These are phyloP conservation scores for Xanthoconium purpureum DNA, from an alignment of 768 basidiomycete genomes.

Conservation along the genomic window DNA sequence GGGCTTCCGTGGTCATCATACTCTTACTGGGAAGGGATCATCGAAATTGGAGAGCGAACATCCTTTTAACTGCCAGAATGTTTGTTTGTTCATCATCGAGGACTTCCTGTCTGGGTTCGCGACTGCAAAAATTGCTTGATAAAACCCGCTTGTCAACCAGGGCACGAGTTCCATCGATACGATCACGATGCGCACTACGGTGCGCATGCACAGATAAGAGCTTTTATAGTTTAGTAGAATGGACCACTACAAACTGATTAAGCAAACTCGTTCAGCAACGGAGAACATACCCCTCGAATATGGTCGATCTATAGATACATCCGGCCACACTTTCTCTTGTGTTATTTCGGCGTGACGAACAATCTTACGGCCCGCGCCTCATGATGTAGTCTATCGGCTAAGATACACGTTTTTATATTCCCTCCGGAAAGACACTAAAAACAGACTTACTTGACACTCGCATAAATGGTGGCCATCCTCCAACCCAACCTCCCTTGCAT, in stretches of 20 bases:
- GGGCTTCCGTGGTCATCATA: neutral
- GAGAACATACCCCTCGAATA: neutral
- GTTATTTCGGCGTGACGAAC: neutral
- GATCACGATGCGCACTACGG: neutral
- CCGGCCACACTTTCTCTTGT: neutral
- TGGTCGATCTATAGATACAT: neutral
- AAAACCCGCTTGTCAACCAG: neutral
- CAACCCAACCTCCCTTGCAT: neutral
- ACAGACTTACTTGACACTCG: neutral
- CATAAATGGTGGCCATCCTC: neutral
- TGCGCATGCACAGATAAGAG: neutral
- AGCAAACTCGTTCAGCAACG: neutral
- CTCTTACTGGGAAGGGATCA: neutral
- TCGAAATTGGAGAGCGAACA: neutral
- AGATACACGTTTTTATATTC: neutral
- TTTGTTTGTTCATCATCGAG: neutral
- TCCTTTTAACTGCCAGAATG: neutral
- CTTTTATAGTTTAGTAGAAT: neutral
- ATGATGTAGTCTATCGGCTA: neutral
- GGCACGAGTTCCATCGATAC: neutral
- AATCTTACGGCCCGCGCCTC: neutral
- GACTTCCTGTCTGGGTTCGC: neutral
- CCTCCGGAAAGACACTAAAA: neutral
- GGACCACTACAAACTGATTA: neutral
- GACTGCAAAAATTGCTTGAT: neutral